Base-by-base conservation (phyloP, 73 alveolate genomes). In the Effrenium voratum region DNA sequence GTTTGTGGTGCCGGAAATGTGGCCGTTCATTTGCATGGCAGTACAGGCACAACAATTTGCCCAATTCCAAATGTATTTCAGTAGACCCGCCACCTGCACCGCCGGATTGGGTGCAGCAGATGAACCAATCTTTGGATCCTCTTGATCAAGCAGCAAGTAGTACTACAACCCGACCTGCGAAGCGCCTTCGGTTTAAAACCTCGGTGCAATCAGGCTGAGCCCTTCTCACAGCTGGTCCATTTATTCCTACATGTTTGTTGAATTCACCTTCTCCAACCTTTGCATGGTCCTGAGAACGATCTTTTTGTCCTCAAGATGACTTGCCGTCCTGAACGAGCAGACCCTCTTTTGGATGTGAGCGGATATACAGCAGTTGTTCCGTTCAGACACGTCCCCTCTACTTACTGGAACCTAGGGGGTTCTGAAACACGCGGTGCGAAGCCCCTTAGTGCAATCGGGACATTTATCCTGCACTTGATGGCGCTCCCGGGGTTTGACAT, bases 311-410 rank as follows among this genome's bases (percentile, higher is more conserved):
- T 81, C 72, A 2, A 46, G 73, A 34, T 10, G 91, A 30, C 26
- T 34, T 50, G 47, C 91, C 46, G 73, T 16, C 5, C 3, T n/a
- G 49, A 0, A 81, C 63, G 60, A 50, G 73, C 91, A 44, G 43
- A 47, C 12, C 47, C 36, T 81, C 73, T 32, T 22, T n/a, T 45
- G 60, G 70, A 47, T 79, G 44, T 13, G 90, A 79, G 90, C 90
- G 90, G 90, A 79, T 79, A 46, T 79, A 79, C 90, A 43, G 90
- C 90, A 79, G 90, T 79, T 79, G 68, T 44, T 79, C 90, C 90
- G 90, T 79, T 45, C 90, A 8, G 90, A 79, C 90, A 79, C 68
- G 90, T 5, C 90, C 68, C 16, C 63, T 26, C 90, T 79, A 73
- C 83, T 73, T 68, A 6, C 75, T 22, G 16, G 16, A 60, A 5